Evolutionary conservation across 345 rosid genomes (phyloP), one percentile per base, ranked within the genome.

Genomic region (Citrus maxima): DNA sequence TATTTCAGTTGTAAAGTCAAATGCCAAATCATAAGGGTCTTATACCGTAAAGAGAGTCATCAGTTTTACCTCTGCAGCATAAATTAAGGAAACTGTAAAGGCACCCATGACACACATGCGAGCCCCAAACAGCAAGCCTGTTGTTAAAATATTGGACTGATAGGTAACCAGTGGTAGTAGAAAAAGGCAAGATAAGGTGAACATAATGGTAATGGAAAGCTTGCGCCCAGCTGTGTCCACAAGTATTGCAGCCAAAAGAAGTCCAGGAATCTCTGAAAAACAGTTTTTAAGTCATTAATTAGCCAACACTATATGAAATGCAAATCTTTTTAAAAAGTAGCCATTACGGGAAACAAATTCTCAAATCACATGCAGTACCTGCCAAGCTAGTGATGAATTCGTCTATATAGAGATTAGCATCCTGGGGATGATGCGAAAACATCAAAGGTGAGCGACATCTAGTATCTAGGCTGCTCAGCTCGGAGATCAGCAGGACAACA

Each of bases 221-320:
- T 89, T 90, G 62, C 91, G 92, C 30, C 92, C 92, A 35, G 83
- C 38, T 67, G 83, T 86, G 78, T 90, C 94, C 27, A 89, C 89
- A 27, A 79, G 86, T 10, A 84, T 55, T 60, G 91, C 89, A 58
- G 92, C 80, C 58, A 90, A 72, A 24, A 89, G 60, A 35, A 89
- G 87, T 74, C 91, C 94, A 42, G 92, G 91, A 68, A 86, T 62
- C 85, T 90, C 92, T 90, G 77, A 18, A 76, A 72, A 49, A 64
- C 61, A 54, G 65, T 74, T 22, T n/a, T 37, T 30, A 21, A 21
- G 55, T 71, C 10, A 10, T 30, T 7, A 56, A 14, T 56, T 22
- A 67, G 54, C 51, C 54, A 2, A 5, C 13, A 22, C 7, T 1
- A 18, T 28, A 18, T 10, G 19, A 40, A 67, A 67, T 35, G 49